A percentile compares a stretch with the other conserved stretches of the same genome.
phyloP scores from a whole-genome alignment of 208 protist genomes.

The Acanthamoeba polyphaga region DNA sequence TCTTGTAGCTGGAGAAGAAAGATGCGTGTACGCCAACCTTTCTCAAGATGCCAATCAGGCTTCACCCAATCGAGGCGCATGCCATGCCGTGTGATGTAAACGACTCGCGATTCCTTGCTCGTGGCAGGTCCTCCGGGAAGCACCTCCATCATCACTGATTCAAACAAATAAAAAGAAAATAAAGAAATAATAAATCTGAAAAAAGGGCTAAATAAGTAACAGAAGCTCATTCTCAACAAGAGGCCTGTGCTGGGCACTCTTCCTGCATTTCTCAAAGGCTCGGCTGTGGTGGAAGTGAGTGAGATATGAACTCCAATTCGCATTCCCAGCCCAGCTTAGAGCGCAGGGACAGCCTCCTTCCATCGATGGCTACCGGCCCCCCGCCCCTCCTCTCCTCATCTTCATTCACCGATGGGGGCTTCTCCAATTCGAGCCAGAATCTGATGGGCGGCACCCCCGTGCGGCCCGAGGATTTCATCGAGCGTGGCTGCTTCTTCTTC shows the following conservation, averaged over 20 bases:
- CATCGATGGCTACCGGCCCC: not conserved
- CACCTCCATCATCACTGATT: not conserved
- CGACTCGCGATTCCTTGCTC: not conserved
- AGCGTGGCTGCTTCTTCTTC: slow-evolving; percentile 63
- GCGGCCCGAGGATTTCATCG: slow-evolving; percentile 20
- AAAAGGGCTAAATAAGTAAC: too few relatives aligned
- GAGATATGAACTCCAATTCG: not conserved
- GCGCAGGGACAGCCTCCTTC: not conserved
- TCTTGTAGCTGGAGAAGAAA: too few relatives aligned
- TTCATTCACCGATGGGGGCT: not conserved
- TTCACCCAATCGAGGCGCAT: slow-evolving; percentile 57
- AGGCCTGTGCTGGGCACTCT: too few relatives aligned
- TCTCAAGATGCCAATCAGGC: slow-evolving; percentile 15
- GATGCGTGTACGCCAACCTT: not conserved
- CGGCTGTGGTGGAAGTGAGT: not conserved
- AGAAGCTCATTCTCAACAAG: too few relatives aligned
- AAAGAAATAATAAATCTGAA: too few relatives aligned
- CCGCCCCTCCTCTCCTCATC: not conserved
- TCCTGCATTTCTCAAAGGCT: too few relatives aligned
- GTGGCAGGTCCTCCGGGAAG: not conserved
- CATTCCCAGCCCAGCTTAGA: not conserved
- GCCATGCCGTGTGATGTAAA: slow-evolving; percentile 51
- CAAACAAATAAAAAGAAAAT: too few relatives aligned
- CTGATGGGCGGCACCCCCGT: not conserved
- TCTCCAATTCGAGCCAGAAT: not conserved